Base-by-base conservation (phyloP, 768 basidiomycete genomes). In the Lepiota subincarnata region DNA sequence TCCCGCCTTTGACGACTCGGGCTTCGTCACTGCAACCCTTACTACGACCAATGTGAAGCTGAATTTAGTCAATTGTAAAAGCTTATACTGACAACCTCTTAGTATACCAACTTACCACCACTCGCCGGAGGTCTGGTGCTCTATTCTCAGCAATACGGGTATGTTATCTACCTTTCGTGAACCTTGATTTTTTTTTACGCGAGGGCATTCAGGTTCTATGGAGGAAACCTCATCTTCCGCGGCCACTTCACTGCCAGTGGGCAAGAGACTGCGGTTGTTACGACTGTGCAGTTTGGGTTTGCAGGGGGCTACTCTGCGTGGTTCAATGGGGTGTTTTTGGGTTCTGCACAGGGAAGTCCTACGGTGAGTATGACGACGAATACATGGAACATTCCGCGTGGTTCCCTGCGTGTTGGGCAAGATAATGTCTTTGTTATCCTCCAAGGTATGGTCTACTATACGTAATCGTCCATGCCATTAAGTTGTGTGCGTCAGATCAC, bases 361-460 rank as follows among this genome's bases (percentile, higher is more conserved):
- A 81, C 57, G 85, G 86, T 76, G 38, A 78, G 78, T 57, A 40
- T 73, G 44, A 73, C 74, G 1, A 70, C 71, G 0, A 64, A 77
- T 60, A 66, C 66, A 12, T 80, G 77, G 77, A 60, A 55, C 2
- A 67, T 80, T 26, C 86, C 87, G 0, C 35, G 64, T 2, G 80
- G 76, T 1, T 70, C 84, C 4, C 72, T 73, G 0, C 64, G 65
- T 4, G 61, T 74, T 10, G 78, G 80, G 2, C 56, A 70, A 49
- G 87, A 88, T 62, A 92, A 92, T 62, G 82, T 91, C 7, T 79
- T 92, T 53, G 90, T 89, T 0, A 74, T 92, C 45, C 73, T 89
- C 4, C 87, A 71, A 68, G 71, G 71, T 64, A 36, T 41, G 64
- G 54, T 16, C 34, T 28, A 6, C 35, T 20, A 19, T 6, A 43